A percentile compares a stretch with the other conserved stretches of the same genome.
Evolutionary conservation across 495 filamentous ascomycete species (phyloP).

Genomic region (Penicillium maclennaniae): DNA sequence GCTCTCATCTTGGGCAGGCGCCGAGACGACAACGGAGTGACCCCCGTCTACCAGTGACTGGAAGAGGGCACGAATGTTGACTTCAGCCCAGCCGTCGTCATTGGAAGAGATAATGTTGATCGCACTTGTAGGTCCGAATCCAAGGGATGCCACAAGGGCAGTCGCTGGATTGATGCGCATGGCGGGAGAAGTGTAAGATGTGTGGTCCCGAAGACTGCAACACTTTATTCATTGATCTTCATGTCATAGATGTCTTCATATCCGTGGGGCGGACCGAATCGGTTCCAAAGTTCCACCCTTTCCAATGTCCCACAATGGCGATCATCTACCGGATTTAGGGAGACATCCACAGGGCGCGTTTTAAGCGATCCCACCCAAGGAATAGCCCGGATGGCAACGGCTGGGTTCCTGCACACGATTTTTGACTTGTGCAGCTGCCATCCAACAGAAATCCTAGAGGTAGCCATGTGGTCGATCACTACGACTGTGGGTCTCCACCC

Average conservation of each 20-base stretch:
- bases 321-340: not conserved
- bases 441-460: conserved; percentile 2
- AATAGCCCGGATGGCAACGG: not conserved
- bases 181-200: not conserved
- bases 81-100: conserved; percentile 71
- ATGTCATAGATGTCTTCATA: not conserved
- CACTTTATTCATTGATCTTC: not conserved
- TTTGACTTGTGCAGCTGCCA: not conserved
- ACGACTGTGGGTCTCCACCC: not conserved
- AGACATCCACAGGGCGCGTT: not conserved
- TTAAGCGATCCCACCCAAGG: conserved; percentile 1
- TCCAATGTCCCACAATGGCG: not conserved
- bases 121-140: conserved; percentile 21
- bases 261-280: not conserved
- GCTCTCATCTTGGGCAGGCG: conserved; percentile 62
- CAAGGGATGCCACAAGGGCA: conserved; percentile 8
- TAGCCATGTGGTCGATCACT: conserved; percentile 3
- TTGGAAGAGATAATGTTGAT: conserved; percentile 62
- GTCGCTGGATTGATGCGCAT: conserved; percentile 11
- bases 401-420: not conserved
- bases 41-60: conserved; percentile 48
- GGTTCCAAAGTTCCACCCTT: not conserved
- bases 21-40: conserved; percentile 58
- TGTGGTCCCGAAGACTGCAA: not conserved
- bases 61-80: conserved; percentile 57